Evolutionary conservation across 108 stramenopile species (phyloP).

Genomic region (Mediolabrus comicus): DNA sequence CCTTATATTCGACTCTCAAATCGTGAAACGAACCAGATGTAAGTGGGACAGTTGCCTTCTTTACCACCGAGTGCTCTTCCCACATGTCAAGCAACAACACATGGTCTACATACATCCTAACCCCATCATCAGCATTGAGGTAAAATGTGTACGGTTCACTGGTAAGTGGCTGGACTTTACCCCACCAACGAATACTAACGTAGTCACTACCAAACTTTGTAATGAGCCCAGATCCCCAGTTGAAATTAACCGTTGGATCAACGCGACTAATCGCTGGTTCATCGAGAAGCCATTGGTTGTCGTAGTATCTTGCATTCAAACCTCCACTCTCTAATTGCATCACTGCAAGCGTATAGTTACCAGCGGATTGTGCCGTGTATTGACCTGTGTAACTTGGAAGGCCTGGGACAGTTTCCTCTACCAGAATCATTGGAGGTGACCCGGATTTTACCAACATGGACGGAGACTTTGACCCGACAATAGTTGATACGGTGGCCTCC

Average conservation of each 20-base stretch:
- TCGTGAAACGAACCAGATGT: constrained; percentile 59
- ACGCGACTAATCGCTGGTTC: constrained; percentile 61
- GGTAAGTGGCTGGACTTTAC: constrained; percentile 61
- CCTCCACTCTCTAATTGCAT: constrained; percentile 71
- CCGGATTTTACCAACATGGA: constrained; percentile 42
- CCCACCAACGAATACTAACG: constrained; percentile 76
- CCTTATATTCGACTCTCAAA: constrained; percentile 75
- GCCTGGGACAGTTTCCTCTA: constrained; percentile 73
- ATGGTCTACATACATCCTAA: constrained; percentile 76
- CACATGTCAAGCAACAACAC: constrained; percentile 70
- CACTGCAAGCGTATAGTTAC: constrained; percentile 64
- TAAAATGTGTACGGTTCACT: constrained; percentile 76
- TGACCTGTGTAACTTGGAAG: constrained; percentile 71
- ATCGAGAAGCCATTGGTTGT: constrained; percentile 83
- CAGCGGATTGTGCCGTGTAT: constrained; percentile 57
- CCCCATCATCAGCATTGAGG: constrained; percentile 69
- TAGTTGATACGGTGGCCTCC: constrained; percentile 3
- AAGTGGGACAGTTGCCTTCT: constrained; percentile 48
- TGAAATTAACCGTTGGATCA: constrained; percentile 61
- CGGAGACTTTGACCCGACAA: constrained; percentile 18
- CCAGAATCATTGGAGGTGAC: constrained; percentile 34
- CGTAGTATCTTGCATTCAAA: constrained; percentile 70
- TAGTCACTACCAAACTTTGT: constrained; percentile 80
- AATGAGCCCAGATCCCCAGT: constrained; percentile 69
- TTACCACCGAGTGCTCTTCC: constrained; percentile 49